Evolutionary conservation across 768 basidiomycete genomes (phyloP).

Genomic region (button mushroom (Agaricus bisporus)): DNA sequence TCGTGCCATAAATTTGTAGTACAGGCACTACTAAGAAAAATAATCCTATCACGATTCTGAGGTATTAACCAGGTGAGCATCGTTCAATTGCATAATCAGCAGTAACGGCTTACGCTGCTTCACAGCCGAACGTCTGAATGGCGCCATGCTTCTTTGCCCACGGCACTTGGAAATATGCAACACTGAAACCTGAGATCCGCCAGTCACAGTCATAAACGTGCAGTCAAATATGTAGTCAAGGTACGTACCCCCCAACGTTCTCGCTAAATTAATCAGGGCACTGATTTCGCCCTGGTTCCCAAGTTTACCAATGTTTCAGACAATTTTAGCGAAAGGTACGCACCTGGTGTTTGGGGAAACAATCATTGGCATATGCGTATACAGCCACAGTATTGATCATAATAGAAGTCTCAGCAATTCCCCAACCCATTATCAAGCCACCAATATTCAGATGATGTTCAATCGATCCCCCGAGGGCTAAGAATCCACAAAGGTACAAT

Average conservation of each 20-base stretch:
- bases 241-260: conserved; percentile 38
- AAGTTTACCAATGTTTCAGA: background rate
- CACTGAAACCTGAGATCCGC: conserved; percentile 32
- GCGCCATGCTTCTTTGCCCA: conserved; percentile 50
- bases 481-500: conserved; percentile 49
- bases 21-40: conserved; percentile 7
- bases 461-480: conserved; percentile 43
- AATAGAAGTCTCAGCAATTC: conserved; percentile 40
- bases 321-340: background rate
- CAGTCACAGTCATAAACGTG: background rate
- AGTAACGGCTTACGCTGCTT: conserved; percentile 39
- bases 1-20: background rate
- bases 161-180: conserved; percentile 53
- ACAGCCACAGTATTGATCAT: conserved; percentile 49
- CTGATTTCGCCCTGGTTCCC: conserved; percentile 42
- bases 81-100: no score
- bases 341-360: conserved; percentile 25
- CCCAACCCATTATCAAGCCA: conserved; percentile 56
- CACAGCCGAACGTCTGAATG: conserved; percentile 47
- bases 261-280: conserved; percentile 46
- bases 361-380: conserved; percentile 31
- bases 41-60: conserved; percentile 8
- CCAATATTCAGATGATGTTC: conserved; percentile 40
- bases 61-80: background rate
- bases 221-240: background rate